Evolutionary conservation across 2,329 filamentous ascomycete genomes (phyloP).

Genomic region (Aspergillus sp.): DNA sequence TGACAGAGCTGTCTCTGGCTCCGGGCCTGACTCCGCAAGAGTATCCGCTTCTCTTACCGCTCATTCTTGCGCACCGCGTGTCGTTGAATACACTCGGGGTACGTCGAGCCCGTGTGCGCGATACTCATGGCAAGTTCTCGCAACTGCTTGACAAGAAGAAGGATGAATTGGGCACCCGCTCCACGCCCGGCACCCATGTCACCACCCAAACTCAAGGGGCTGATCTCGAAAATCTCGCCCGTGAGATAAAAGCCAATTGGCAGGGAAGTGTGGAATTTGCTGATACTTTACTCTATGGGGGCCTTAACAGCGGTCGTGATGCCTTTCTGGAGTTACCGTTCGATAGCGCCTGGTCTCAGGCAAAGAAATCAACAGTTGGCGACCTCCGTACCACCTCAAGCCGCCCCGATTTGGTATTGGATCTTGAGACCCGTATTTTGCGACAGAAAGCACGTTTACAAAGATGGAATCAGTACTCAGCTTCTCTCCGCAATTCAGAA

Average conservation of each 20-base stretch:
- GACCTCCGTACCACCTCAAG: conserved; percentile 30
- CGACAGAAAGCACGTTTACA: conserved; percentile 67
- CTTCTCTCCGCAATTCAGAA: conserved; percentile 25
- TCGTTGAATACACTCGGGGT: conserved; percentile 62
- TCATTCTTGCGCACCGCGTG: conserved; percentile 72
- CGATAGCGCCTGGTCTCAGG: conserved; percentile 68
- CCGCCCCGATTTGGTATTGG: conserved; percentile 54
- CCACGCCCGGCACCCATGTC: conserved; percentile 25
- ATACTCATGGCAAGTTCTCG: conserved; percentile 63
- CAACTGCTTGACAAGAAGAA: conserved; percentile 65
- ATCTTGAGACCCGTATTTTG: conserved; percentile 67
- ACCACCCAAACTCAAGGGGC: conserved; percentile 36
- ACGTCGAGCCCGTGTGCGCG: conserved; percentile 60
- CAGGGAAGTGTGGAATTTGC: conserved; percentile 74
- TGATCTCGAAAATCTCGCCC: conserved; percentile 36
- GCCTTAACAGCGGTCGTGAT: conserved; percentile 57
- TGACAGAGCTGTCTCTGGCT: conserved; percentile 59
- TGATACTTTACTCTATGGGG: conserved; percentile 67
- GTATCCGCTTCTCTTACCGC: conserved; percentile 53
- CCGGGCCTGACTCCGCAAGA: conserved; percentile 31
- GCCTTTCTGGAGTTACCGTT: conserved; percentile 67
- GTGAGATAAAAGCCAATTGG: conserved; percentile 71
- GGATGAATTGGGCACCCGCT: conserved; percentile 47
- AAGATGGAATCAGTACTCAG: conserved; percentile 71
- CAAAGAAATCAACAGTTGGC: conserved; percentile 58